Evolutionary conservation across 495 filamentous ascomycete genomes (phyloP).

Genomic region (Xylaria nigripes): DNA sequence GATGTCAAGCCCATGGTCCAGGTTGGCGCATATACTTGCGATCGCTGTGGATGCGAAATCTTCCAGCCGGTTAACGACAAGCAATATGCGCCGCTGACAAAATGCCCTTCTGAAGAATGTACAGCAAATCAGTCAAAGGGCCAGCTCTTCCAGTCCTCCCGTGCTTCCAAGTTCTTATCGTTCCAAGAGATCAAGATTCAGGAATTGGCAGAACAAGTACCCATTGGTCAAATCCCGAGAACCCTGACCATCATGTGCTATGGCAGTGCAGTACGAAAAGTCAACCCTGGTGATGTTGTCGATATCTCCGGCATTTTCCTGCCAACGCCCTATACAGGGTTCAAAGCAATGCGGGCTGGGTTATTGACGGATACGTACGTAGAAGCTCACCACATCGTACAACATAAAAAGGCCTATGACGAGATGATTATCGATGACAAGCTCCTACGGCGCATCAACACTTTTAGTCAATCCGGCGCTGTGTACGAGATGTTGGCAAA

Average conservation of each 20-base stretch:
- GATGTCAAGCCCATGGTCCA: constrained; percentile 97
- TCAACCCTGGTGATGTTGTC: constrained; percentile 90
- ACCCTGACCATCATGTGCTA: constrained; percentile 84
- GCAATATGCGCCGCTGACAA: constrained; percentile 75
- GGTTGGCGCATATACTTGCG: constrained; percentile 95
- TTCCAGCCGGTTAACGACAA: constrained; percentile 94
- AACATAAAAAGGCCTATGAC: constrained; percentile 97
- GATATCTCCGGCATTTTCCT: constrained; percentile 94
- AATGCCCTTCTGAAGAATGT: constrained; percentile 84
- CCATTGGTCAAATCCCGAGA: constrained; percentile 92
- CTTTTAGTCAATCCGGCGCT: constrained; percentile 72
- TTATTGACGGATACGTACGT: constrained; percentile 94
- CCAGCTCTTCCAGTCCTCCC: constrained; percentile 83
- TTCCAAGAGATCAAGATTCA: constrained; percentile 99
- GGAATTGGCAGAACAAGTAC: constrained; percentile 96
- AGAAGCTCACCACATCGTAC: constrained; percentile 84
- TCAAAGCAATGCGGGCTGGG: constrained; percentile 91
- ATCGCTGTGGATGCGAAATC: constrained; percentile 91
- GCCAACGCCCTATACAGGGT: constrained; percentile 94
- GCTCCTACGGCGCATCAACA: constrained; percentile 70
- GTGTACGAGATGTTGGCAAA: constrained; percentile 91
- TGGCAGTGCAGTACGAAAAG: constrained; percentile 70
- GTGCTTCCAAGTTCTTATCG: constrained; percentile 91
- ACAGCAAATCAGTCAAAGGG: constrained; percentile 84
- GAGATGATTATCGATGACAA: constrained; percentile 66